A percentile compares a stretch with the other conserved stretches of the same genome.
These are phyloP conservation scores for Claviceps spartinae DNA, from an alignment of 2,329 filamentous ascomycete species.

Conservation along the genomic window DNA sequence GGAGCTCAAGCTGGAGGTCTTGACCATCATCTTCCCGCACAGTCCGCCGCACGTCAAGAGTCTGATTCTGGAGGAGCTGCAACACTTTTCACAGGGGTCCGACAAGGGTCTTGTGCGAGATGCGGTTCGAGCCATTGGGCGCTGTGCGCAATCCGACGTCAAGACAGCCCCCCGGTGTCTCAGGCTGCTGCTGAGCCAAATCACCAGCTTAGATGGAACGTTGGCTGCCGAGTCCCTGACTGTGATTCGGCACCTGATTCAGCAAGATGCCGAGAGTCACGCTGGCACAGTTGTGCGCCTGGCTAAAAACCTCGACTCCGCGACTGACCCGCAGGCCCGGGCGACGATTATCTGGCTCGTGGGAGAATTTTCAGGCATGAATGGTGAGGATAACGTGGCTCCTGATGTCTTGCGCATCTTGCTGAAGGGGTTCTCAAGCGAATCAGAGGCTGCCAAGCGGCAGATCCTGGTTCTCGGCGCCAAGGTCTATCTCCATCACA, in stretches of 20 bases:
- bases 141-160: conserved; percentile 71
- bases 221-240: conserved; percentile 87
- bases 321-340: conserved; percentile 73
- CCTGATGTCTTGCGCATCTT: conserved; percentile 84
- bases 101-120: conserved; percentile 73
- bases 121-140: conserved; percentile 81
- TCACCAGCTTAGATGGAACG: conserved; percentile 75
- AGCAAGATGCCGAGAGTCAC: conserved; percentile 73
- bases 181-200: conserved; percentile 69
- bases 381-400: conserved; percentile 77
- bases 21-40: conserved; percentile 84
- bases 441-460: conserved; percentile 74
- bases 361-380: conserved; percentile 75
- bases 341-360: conserved; percentile 97
- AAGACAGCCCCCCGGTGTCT: conserved; percentile 66
- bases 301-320: conserved; percentile 81
- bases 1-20: conserved; percentile 80
- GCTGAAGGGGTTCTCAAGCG: conserved; percentile 68
- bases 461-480: conserved; percentile 87
- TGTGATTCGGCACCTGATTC: conserved; percentile 89
- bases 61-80: conserved; percentile 80
- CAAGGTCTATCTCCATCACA: conserved; percentile 88
- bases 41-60: conserved; percentile 63
- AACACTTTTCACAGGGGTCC: conserved; percentile 70
- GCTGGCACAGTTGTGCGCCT: conserved; percentile 74